These are phyloP conservation scores for Fusarium circinatum DNA, from an alignment of 2,329 filamentous ascomycete genomes.

Conservation along the genomic window DNA sequence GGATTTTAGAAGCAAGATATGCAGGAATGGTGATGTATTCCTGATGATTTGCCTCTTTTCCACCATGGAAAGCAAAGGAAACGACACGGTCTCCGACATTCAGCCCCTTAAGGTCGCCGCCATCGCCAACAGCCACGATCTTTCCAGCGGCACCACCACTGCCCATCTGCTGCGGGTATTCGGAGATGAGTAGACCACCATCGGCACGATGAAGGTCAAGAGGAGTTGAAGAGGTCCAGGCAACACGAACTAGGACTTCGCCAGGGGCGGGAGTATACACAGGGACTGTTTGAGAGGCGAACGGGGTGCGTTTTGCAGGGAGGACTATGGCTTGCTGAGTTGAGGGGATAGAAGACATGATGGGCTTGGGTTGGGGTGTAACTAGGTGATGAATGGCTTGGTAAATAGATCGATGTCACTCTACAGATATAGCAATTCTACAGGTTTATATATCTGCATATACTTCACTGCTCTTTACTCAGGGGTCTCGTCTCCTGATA, in stretches of 20 bases:
- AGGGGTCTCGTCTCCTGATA: not conserved
- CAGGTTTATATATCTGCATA: not conserved
- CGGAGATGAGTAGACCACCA: constrained; percentile 63
- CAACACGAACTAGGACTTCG: constrained; percentile 64
- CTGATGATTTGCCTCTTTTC: constrained; percentile 64
- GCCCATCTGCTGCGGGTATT: constrained; percentile 61
- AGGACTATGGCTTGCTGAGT: constrained; percentile 72
- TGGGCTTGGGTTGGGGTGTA: not conserved
- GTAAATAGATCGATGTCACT: not conserved
- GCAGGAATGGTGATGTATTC: constrained; percentile 63
- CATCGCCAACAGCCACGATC: constrained; percentile 61
- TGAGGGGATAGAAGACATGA: constrained; percentile 59
- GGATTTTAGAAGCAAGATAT: constrained; percentile 59
- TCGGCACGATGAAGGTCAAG: constrained; percentile 71
- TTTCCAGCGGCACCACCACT: constrained; percentile 62
- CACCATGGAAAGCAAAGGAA: constrained; percentile 61
- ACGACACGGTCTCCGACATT: constrained; percentile 65
- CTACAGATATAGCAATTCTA: not conserved
- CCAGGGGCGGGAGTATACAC: constrained; percentile 50
- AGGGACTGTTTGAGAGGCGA: constrained; percentile 64
- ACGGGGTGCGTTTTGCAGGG: constrained; percentile 60
- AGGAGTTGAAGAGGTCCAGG: constrained; percentile 70
- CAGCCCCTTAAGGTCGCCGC: constrained; percentile 53
- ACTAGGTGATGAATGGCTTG: not conserved
- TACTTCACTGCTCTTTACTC: not conserved